Base-by-base conservation (phyloP, 129 eudicot species). In the carrot (Daucus carota) region DNA sequence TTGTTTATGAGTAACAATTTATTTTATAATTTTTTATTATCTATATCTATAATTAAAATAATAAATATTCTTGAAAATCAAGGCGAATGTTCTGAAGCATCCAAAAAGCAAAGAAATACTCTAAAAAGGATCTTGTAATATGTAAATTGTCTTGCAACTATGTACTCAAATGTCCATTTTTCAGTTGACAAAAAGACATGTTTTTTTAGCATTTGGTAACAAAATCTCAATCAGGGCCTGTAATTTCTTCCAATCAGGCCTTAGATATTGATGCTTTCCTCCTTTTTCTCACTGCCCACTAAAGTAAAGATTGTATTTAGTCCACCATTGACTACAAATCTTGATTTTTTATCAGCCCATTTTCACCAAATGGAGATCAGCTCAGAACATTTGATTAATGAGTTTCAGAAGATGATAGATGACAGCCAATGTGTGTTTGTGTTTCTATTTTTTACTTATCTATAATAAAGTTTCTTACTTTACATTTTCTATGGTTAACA, bases 321-420 rank as follows among this genome's bases (percentile, higher is more conserved):
- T 57, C 68, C 68, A 26, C 34, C 34, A 26, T 60, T 60, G 68
- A 60, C 68, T 60, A 10, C 5, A 60, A 60, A 60, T 60, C 34
- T 28, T n/a, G 13, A 46, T 4, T 12, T 45, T 8, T 46, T 40
- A 40, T 36, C 43, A 40, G 43, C 43, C 68, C 68, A 60, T 60
- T 60, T 29, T 60, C 34, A 34, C 60, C 73, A 80, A 67, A 92
- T 92, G 97, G 97, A 78, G 87, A 80, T 85, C 76, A 81, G 83
- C 41, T 80, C 88, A 0, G 87, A 89, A 72, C 96, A 92, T 24
- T 76, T 82, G 81, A 88, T 90, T 82, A 83, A 86, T 74, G 93
- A 87, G 60, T 86, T 92, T 42, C 88, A 90, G 80, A 77, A 72
- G 44, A 69, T 85, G 76, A 82, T 85, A 74, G 93, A 88, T 77